These are phyloP conservation scores for Knoxdaviesia proteae DNA, from an alignment of 2,329 filamentous ascomycete genomes.

Conservation along the genomic window DNA sequence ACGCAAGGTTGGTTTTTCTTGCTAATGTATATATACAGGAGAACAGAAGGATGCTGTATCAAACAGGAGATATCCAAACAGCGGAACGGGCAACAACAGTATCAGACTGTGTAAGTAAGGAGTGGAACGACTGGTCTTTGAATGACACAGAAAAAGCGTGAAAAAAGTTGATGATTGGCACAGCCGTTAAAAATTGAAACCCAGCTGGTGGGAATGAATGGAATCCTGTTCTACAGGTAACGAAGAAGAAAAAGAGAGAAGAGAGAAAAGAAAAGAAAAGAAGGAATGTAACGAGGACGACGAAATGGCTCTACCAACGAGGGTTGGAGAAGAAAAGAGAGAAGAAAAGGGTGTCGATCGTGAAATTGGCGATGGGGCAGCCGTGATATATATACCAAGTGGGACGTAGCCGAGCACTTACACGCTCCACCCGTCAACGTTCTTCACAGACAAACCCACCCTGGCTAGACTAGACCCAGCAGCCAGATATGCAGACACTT, in stretches of 20 bases:
- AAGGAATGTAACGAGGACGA: not conserved
- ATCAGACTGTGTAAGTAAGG: not conserved
- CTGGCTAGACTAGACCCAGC: too few relatives aligned
- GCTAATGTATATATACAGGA: too few relatives aligned
- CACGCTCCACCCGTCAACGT: too few relatives aligned
- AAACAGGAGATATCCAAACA: not conserved
- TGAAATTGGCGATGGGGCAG: too few relatives aligned
- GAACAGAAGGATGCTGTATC: not conserved
- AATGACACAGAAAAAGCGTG: not conserved
- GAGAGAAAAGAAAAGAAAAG: not conserved
- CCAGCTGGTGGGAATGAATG: not conserved
- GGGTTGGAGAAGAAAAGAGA: too few relatives aligned
- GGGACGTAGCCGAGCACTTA: too few relatives aligned
- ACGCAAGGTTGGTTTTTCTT: too few relatives aligned
- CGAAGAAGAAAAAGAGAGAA: not conserved
- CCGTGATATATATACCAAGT: too few relatives aligned
- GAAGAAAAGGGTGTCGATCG: too few relatives aligned
- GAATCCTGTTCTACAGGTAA: not conserved
- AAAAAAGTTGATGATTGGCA: not conserved
- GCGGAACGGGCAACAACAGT: not conserved
- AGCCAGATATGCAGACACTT: too few relatives aligned
- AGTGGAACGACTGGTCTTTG: not conserved
- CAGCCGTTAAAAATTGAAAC: not conserved
- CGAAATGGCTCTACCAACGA: too few relatives aligned
- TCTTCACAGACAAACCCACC: too few relatives aligned